These are phyloP conservation scores for Carex cristatella DNA, from an alignment of 176 grass and related monocot species.

Conservation along the genomic window DNA sequence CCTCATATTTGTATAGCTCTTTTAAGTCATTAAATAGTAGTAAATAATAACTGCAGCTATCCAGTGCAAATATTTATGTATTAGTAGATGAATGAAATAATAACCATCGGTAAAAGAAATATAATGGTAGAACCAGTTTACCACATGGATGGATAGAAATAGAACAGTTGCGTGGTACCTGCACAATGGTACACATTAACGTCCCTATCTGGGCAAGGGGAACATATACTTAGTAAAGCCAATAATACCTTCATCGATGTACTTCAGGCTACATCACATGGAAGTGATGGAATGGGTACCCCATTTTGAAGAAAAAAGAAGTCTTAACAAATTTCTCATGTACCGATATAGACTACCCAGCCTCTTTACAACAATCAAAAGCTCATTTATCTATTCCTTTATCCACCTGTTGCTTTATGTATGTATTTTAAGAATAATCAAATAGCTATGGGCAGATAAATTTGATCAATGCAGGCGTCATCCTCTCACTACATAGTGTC, in stretches of 20 bases:
- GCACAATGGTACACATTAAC: background rate
- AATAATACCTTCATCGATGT: background rate
- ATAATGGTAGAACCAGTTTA: background rate
- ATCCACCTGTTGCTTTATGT: background rate
- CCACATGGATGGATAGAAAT: background rate
- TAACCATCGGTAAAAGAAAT: background rate
- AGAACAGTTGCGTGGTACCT: background rate
- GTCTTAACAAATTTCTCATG: background rate
- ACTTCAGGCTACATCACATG: constrained; percentile 10
- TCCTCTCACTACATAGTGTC: background rate
- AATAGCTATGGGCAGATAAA: background rate
- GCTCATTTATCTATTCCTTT: background rate
- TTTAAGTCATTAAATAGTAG: background rate
- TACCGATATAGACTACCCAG: background rate
- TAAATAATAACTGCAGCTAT: background rate
- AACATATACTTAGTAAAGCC: background rate
- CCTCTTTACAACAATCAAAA: background rate
- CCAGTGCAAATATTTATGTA: too few species aligned
- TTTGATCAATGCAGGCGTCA: background rate
- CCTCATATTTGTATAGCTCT: background rate
- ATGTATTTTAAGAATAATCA: background rate
- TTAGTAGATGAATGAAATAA: background rate
- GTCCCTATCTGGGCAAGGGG: background rate
- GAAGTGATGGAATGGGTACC: background rate
- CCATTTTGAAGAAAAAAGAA: background rate